These are phyloP conservation scores for Neopestalotiopsis sp. DNA, from an alignment of 2,329 filamentous ascomycete species.

Conservation along the genomic window DNA sequence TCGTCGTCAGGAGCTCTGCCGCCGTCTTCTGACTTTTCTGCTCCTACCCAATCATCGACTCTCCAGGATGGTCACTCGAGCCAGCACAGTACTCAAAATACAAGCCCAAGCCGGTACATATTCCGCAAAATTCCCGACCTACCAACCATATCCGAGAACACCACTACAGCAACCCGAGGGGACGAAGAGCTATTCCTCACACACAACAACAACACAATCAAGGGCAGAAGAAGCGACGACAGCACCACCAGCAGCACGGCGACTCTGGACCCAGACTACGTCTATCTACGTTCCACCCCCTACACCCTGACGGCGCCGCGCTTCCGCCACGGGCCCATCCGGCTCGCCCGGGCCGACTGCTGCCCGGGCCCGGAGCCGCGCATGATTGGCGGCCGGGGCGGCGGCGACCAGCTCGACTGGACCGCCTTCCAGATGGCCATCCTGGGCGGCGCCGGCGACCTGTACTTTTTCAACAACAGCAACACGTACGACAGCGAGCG, in stretches of 20 bases:
- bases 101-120: constrained; percentile 31
- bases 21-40: not conserved
- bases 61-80: not conserved
- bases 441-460: constrained; percentile 59
- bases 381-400: constrained; percentile 50
- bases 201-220: constrained; percentile 18
- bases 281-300: constrained; percentile 54
- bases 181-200: constrained; percentile 25
- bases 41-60: not conserved
- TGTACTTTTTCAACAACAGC: constrained; percentile 39
- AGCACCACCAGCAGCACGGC: constrained; percentile 42
- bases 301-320: constrained; percentile 54
- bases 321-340: constrained; percentile 62
- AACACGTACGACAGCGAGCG: constrained; percentile 43
- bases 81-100: constrained; percentile 38
- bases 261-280: constrained; percentile 36
- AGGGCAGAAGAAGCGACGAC: constrained; percentile 10
- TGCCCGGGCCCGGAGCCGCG: constrained; percentile 41
- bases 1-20: not conserved
- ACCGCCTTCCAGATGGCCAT: constrained; percentile 71
- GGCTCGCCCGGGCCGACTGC: constrained; percentile 53
- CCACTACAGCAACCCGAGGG: constrained; percentile 10
- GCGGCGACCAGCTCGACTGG: constrained; percentile 56
- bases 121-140: constrained; percentile 30
- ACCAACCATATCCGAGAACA: constrained; percentile 36